Evolutionary conservation across 1,139 yeast species (phyloP).

Genomic region (Pichia sp.): DNA sequence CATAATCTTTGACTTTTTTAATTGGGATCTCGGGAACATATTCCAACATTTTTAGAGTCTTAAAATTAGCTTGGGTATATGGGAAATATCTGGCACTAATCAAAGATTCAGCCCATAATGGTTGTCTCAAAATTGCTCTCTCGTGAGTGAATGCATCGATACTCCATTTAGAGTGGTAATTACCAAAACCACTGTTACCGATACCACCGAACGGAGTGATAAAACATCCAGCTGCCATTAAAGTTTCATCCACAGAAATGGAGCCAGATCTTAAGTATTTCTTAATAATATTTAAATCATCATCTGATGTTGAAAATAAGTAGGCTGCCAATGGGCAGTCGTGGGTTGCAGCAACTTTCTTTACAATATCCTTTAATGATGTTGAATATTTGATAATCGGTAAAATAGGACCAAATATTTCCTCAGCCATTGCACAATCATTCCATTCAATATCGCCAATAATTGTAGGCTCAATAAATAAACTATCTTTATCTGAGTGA

Average conservation of each 20-base stretch:
- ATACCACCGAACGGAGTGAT: constrained; percentile 91
- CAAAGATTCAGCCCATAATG: constrained; percentile 61
- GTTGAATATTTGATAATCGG: constrained; percentile 60
- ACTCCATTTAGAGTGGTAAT: constrained; percentile 78
- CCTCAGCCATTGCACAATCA: constrained; percentile 74
- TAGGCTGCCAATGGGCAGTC: constrained; percentile 92
- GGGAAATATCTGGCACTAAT: constrained; percentile 73
- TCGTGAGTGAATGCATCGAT: constrained; percentile 75
- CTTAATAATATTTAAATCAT: constrained; percentile 52
- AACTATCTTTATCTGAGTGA: constrained; percentile 37
- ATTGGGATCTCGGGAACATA: constrained; percentile 33
- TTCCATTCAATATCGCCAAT: constrained; percentile 58
- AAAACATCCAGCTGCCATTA: constrained; percentile 70
- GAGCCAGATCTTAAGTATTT: constrained; percentile 70
- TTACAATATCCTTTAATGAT: constrained; percentile 48
- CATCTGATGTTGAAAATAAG: constrained; percentile 57
- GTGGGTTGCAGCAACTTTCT: constrained; percentile 47
- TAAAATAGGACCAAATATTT: constrained; percentile 82
- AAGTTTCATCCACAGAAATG: constrained; percentile 65
- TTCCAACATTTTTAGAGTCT: constrained; percentile 32
- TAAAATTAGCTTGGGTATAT: constrained; percentile 39
- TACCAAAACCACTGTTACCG: constrained; percentile 78
- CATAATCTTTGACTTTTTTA: constrained; percentile 19
- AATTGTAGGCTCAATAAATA: constrained; percentile 74
- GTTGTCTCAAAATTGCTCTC: constrained; percentile 68